Evolutionary conservation across 2,329 filamentous ascomycete genomes (phyloP), one percentile per base, ranked within the genome.

Genomic region (Huntiella savannae): DNA sequence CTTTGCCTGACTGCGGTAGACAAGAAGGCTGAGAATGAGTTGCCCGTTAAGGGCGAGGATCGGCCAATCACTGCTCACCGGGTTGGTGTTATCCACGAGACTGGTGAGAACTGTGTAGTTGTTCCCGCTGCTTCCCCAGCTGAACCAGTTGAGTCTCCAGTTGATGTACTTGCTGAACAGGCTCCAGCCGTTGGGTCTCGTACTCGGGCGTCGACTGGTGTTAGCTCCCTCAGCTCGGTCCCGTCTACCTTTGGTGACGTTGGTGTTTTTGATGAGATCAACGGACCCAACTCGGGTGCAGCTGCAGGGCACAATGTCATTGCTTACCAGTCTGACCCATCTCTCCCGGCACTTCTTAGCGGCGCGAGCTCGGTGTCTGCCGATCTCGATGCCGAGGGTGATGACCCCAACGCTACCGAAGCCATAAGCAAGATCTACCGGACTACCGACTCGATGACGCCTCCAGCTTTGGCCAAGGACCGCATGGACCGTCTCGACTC

Each of bases 301-400:
- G 62, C 60, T n/a, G 33, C 43, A 4, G 43, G 22, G 6, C 17
- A 40, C 4, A 62, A 66, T 6, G 68, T 70, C 53, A 54, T 69
- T 12, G 63, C 62, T 2, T 77, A 76, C 56, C 72, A 71, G 47
- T 79, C 75, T 3, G 75, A 79, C 45, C 75, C 74, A 0, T 79
- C 75, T 4, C 59, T 79, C 2, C 75, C 75, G 8, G 74, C 75
- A 5, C 60, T 79, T 5, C 63, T 79, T 8, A 79, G 75, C 48
- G 72, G 75, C 8, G 72, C 74, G 6, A 77, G 74, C 54, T 79
- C 75, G 2, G 67, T 78, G 7, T 79, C 73, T 11, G 73, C 71
- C 1, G 75, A 78, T 52, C 62, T 70, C 16, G 75, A 79, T 51
- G 33, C 28, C 28, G 40, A 41, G 1, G 71, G 68, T 1, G 75